A percentile compares a stretch with the other conserved stretches of the same genome.
Evolutionary conservation across 2,329 filamentous ascomycete genomes (phyloP).

Genomic region (Aureobasidium melanogenum): DNA sequence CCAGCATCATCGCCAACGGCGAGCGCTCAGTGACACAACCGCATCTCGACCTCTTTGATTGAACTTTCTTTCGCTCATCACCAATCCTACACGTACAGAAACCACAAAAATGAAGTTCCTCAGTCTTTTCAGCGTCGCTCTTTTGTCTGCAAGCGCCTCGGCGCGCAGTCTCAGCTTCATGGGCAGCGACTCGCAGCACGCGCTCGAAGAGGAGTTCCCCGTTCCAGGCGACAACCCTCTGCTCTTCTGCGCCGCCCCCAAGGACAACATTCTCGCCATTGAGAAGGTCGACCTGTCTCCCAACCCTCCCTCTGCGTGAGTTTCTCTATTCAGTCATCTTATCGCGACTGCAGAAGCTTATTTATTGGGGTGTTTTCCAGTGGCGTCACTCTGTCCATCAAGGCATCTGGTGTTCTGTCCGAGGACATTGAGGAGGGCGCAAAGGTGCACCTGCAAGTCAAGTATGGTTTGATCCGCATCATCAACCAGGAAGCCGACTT

Average conservation of each 20-base stretch:
- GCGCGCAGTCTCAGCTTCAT: constrained; percentile 20
- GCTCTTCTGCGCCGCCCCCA: constrained; percentile 63
- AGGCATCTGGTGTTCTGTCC: constrained; percentile 65
- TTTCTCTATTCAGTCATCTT: background rate
- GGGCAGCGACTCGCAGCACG: constrained; percentile 16
- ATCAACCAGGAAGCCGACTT: constrained; percentile 74
- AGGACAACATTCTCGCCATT: constrained; percentile 63
- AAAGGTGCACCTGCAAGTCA: constrained; percentile 75
- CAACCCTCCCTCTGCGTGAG: constrained; percentile 78
- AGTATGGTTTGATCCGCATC: constrained; percentile 87
- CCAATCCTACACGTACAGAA: background rate
- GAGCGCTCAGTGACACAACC: background rate
- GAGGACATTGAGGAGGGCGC: constrained; percentile 68
- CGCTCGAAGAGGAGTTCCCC: constrained; percentile 42
- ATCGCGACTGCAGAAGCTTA: background rate
- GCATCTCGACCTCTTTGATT: background rate
- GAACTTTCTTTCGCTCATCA: background rate
- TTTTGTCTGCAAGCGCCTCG: constrained; percentile 22
- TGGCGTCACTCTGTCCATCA: constrained; percentile 68
- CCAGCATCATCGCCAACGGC: constrained; percentile 4
- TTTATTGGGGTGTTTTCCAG: constrained; percentile 37
- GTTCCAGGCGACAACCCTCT: constrained; percentile 84
- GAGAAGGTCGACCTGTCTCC: constrained; percentile 71
- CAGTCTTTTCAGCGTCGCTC: constrained; percentile 19
- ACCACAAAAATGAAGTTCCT: constrained; percentile 24